Base-by-base conservation (phyloP, 805 yeast species). In the Sugiyamaella mastotermitis region DNA sequence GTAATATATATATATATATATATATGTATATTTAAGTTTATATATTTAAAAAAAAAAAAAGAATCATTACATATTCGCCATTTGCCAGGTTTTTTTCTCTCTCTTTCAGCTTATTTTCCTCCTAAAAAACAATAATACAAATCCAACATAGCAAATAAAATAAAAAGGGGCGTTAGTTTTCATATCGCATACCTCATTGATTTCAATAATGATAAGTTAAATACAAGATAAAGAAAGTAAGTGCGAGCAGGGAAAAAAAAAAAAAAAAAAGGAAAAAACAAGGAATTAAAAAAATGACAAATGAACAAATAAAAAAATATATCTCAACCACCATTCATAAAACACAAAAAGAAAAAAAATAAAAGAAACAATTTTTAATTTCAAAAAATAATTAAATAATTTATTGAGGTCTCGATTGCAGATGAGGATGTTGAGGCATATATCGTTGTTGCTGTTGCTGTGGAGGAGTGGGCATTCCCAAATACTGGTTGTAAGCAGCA, bases 401-500 rank as follows among this genome's bases (percentile, higher is more conserved):
- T 20, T 38, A 27, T 27, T 41, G 45, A 10, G 43, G 42, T 14
- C 42, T 42, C n/a, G 45, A 25, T 38, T 48, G 50, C 33, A 42
- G 25, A 30, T 49, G 53, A 10, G 43, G 53, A 27, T 47, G 49
- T 28, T 47, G 51, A 15, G 50, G 45, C 51, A 51, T 40, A 37
- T 52, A 52, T 41, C 34, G 42, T 17, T 35, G 38, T 26, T 31
- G 38, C 39, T 49, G 58, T 31, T 49, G 54, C 27, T 51, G 57
- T 38, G 40, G 52, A 37, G 48, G 52, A 33, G 51, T 40, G n/a
- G 46, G 45, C 43, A 54, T 42, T 27, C 45, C 50, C 39, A 78
- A 75, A 58, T 77, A 78, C 48, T 76, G 81, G 58, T 76, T 78
- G 50, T 78, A 77, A 37, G 75, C 81, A 46, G 71, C 71, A 41